These are phyloP conservation scores for Fusarium euwallaceae DNA, from an alignment of 2,329 filamentous ascomycete species.

Conservation along the genomic window DNA sequence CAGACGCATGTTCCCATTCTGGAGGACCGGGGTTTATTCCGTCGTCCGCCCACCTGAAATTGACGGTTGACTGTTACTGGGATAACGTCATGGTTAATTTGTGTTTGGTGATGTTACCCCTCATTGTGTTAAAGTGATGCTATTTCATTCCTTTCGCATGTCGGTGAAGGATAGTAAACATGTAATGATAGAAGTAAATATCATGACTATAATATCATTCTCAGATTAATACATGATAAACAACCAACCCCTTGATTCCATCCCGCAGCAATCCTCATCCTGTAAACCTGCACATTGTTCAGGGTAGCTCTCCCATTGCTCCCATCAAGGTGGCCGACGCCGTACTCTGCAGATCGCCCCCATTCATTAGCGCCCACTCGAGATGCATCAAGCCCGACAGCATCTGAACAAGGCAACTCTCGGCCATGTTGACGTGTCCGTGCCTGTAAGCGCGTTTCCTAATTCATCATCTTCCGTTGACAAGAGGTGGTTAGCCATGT, in stretches of 20 bases:
- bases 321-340: neutral
- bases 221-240: neutral
- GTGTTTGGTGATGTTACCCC: neutral
- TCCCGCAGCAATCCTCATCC: neutral
- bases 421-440: neutral
- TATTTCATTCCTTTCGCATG: neutral
- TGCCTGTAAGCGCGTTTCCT: neutral
- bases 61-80: neutral
- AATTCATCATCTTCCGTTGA: neutral
- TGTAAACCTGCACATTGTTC: neutral
- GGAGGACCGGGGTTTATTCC: neutral
- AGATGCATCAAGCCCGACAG: neutral
- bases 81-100: neutral
- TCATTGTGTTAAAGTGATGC: neutral
- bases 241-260: neutral
- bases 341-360: neutral
- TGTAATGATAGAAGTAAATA: neutral
- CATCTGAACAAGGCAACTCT: neutral
- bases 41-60: neutral
- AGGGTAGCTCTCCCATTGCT: neutral
- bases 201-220: neutral
- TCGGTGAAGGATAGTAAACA: neutral
- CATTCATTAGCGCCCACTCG: neutral
- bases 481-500: neutral
- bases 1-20: neutral